These are phyloP conservation scores for Plasmodium inui DNA, from an alignment of 169 alveolate genomes.

Conservation along the genomic window DNA sequence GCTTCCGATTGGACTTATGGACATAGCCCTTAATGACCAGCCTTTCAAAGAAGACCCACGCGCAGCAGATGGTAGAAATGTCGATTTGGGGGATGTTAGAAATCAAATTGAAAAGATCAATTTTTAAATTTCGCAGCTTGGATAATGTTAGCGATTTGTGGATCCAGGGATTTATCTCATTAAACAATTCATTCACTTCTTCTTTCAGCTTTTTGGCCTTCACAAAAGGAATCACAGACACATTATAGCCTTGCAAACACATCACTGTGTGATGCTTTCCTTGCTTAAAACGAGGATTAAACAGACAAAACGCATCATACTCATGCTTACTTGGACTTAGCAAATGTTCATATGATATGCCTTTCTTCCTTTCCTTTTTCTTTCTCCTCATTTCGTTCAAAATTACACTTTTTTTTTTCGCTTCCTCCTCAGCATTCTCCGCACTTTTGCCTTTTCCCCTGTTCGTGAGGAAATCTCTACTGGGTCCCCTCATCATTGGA, in stretches of 20 bases:
- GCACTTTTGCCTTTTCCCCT: background rate
- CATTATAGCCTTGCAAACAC: constrained; percentile 66
- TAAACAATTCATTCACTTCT: constrained; percentile 72
- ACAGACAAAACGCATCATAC: constrained; percentile 75
- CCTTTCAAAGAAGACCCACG: constrained; percentile 86
- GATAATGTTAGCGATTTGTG: constrained; percentile 75
- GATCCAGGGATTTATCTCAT: constrained; percentile 77
- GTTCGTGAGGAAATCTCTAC: background rate
- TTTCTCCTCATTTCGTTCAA: background rate
- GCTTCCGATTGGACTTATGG: constrained; percentile 80
- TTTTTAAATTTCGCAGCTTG: constrained; percentile 71
- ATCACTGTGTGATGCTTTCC: constrained; percentile 75
- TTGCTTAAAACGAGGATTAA: constrained; percentile 74
- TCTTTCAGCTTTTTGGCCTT: constrained; percentile 54
- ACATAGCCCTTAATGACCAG: constrained; percentile 81
- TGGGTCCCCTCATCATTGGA: background rate
- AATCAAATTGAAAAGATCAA: constrained; percentile 77
- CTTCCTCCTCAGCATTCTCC: background rate
- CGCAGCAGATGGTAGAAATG: constrained; percentile 85
- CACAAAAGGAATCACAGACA: constrained; percentile 75
- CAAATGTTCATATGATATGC: constrained; percentile 75
- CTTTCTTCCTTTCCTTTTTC: constrained; percentile 66
- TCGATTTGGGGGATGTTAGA: constrained; percentile 78
- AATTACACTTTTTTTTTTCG: background rate
- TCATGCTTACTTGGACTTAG: constrained; percentile 59